Conservation (phyloP, 1,139 yeast species). For the Candida neerlandica region DNA sequence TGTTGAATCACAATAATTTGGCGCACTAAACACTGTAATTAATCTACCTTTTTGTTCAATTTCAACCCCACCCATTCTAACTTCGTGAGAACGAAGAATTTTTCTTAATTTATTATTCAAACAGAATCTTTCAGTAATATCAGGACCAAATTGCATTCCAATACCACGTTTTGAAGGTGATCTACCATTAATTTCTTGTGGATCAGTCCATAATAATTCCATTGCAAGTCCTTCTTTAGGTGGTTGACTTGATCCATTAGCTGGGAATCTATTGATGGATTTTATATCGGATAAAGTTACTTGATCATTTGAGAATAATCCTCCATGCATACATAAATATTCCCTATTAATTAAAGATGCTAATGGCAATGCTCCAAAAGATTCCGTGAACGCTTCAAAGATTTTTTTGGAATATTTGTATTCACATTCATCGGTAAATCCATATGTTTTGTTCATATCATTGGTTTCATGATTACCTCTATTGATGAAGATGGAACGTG, state of each 20-base stretch:
- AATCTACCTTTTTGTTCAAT: conserved; percentile 84
- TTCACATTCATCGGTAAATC: conserved; percentile 95
- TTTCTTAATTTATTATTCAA: conserved; percentile 70
- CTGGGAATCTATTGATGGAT: conserved; percentile 63
- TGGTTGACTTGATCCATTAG: conserved; percentile 69
- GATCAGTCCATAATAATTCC: conserved; percentile 98
- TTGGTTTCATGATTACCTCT: conserved; percentile 97
- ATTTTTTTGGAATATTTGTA: conserved; percentile 81
- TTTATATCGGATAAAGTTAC: conserved; percentile 75
- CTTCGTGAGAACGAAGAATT: conserved; percentile 92
- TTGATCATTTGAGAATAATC: conserved; percentile 78
- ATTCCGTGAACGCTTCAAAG: conserved; percentile 84
- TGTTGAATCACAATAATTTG: conserved; percentile 92
- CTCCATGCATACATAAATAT: conserved; percentile 94
- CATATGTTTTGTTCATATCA: conserved; percentile 96
- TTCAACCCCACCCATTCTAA: conserved; percentile 87
- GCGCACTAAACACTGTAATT: conserved; percentile 94
- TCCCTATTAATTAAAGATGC: conserved; percentile 78
- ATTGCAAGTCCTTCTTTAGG: conserved; percentile 90
- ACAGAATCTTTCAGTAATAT: conserved; percentile 81
- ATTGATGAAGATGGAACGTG: conserved; percentile 72
- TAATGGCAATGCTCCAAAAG: conserved; percentile 84
- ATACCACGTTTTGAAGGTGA: conserved; percentile 92
- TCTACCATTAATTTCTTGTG: conserved; percentile 76
- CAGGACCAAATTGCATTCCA: conserved; percentile 97